Base-by-base conservation (phyloP, 2,329 filamentous ascomycete genomes). In the Aspergillus piperis region DNA sequence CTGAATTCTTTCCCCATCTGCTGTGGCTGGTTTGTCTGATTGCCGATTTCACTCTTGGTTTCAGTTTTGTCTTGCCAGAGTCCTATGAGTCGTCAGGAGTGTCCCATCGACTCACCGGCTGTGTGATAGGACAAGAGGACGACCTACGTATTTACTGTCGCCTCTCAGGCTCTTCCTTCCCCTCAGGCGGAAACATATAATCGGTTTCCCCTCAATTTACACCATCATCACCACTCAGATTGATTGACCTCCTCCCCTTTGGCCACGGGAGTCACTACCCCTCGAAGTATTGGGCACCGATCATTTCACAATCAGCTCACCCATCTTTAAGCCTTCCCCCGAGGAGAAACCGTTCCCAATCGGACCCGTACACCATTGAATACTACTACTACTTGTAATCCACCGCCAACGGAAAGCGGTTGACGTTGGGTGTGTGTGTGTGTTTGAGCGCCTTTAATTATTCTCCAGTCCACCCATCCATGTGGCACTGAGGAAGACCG, bases 241-340 rank as follows among this genome's bases (percentile, higher is more conserved):
- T 13, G 32, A 36, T 15, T 25, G 5, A n/a, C 17, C 38, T 58
- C 25, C 38, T 58, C 21, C 27, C 23, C 30, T 53, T 48, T 38
- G 47, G 38, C 48, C 41, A 55, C 23, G 25, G 25, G 47, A 30
- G 25, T 58, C 53, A 5, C 19, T 19, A 41, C 54, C 57, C 60
- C 60, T 56, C 53, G 47, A 42, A 52, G 59, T 51, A 55, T 66
- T 66, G 64, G 64, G 65, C 59, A 67, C 48, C 61, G 58, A 66
- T 57, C 54, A 58, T 23, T 56, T 51, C 50, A 41, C 56, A 58
- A 60, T 56, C 54, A 47, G 51, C 21, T 57, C 32, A 54, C 15
- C 8, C 13, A 13, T 50, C 25, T 27, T 19, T 41, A n/a, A 41
- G 17, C 13, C 48, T 36, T 23, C 36, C 32, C 38, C 59, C 58